Evolutionary conservation across 306 rosid species (phyloP).

Genomic region (Trifolium pratense): DNA sequence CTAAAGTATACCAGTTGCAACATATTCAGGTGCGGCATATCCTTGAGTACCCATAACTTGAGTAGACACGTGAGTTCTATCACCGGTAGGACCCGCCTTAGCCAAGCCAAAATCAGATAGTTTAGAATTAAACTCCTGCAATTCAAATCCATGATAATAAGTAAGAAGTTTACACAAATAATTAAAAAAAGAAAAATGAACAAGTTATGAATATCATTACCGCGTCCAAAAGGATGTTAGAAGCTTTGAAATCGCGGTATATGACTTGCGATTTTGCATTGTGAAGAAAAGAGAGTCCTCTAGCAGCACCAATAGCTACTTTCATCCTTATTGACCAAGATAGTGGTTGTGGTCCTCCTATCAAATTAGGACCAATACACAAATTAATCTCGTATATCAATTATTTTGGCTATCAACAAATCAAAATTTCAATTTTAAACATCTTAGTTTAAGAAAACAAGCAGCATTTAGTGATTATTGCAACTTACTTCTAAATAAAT

Average conservation of each 20-base stretch:
- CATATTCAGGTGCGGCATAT: slow-evolving; percentile 97
- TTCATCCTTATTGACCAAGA: slow-evolving; percentile 90
- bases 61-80: slow-evolving; percentile 93
- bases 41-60: slow-evolving; percentile 97
- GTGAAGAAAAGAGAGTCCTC: slow-evolving; percentile 92
- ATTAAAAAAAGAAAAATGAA: background rate
- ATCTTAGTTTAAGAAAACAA: slow-evolving; percentile 9
- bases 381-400: background rate
- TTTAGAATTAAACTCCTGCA: slow-evolving; percentile 84
- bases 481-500: slow-evolving; percentile 85
- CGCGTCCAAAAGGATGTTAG: slow-evolving; percentile 86
- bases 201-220: slow-evolving; percentile 37
- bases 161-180: slow-evolving; percentile 25
- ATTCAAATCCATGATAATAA: slow-evolving; percentile 32
- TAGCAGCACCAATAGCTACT: slow-evolving; percentile 93
- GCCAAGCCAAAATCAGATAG: slow-evolving; percentile 99
- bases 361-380: slow-evolving; percentile 35
- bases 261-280: slow-evolving; percentile 92
- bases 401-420: slow-evolving; percentile 12
- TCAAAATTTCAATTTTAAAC: slow-evolving; percentile 11
- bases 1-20: slow-evolving; percentile 78
- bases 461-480: background rate
- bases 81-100: slow-evolving; percentile 96
- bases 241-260: slow-evolving; percentile 96
- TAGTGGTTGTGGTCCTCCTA: slow-evolving; percentile 94